Base-by-base conservation (phyloP, 306 rosid species). In the Gastrolobium bilobum region DNA sequence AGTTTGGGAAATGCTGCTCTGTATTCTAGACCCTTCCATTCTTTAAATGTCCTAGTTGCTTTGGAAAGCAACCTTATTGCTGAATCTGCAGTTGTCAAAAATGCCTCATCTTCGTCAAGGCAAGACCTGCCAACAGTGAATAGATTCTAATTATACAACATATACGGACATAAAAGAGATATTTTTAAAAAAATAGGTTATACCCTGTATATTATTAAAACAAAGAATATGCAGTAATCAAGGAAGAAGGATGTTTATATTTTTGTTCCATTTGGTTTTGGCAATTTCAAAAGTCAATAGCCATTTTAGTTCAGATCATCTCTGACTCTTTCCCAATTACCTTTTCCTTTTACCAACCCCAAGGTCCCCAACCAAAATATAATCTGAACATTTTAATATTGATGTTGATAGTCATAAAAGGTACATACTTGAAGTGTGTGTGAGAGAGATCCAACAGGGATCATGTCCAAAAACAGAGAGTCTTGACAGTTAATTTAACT, bases 21-120 rank as follows among this genome's bases (percentile, higher is more conserved):
- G 78, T 91, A 95, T 85, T 91, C 89, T 53, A 95, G 81, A 79
- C 99, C 99, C 79, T 90, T 92, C 99, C 99, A 92, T 57, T 85
- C 88, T 29, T 77, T 57, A 68, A 90, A 89, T 68, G 64, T 60
- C 69, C 67, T 89, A 59, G 97, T 91, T 72, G 97, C 95, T 73
- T 86, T 73, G 59, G 92, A 85, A 84, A 91, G 85, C 78, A 90
- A 74, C 88, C 72, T 87, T 79, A 87, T 64, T 68, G 92, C 98
- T 0, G 99, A 95, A 89, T 95, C 99, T 40, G 96, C 92, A 33
- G 98, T 95, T 6, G 97, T 92, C 80, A 92, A 76, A 84, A 92
- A 95, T 66, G 99, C 91, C 83, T 84, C 89, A 35, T 92, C 88
- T 83, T 91, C 98, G 56, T 95, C 98, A 60, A 95, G 97, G 82